phyloP scores from a whole-genome alignment of 495 filamentous ascomycete species.

The Penicillium alfredii region DNA sequence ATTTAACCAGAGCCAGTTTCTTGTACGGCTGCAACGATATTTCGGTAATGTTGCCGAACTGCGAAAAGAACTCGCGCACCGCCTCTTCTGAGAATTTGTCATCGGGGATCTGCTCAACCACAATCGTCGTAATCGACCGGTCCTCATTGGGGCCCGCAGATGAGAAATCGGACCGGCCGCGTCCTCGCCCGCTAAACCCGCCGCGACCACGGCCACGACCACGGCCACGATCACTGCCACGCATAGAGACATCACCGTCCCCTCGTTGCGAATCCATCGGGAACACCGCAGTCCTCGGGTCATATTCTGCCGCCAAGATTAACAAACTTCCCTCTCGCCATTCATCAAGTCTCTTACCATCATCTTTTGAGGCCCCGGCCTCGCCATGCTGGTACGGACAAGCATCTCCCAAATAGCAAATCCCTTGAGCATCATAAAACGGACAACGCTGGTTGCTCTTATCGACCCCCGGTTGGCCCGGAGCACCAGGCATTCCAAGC shows the following conservation, averaged over 20 bases:
- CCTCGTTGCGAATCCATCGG: constrained; percentile 32
- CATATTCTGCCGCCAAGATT: constrained; percentile 60
- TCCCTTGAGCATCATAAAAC: constrained; percentile 86
- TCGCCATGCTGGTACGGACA: constrained; percentile 85
- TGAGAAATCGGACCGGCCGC: constrained; percentile 63
- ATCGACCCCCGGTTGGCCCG: constrained; percentile 25
- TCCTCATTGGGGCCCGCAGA: constrained; percentile 69
- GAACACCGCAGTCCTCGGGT: constrained; percentile 62
- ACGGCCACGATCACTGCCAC: constrained; percentile 36
- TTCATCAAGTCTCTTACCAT: constrained; percentile 49
- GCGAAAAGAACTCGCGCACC: constrained; percentile 75
- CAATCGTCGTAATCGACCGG: constrained; percentile 69
- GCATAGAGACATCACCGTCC: constrained; percentile 17
- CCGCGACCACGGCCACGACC: constrained; percentile 47
- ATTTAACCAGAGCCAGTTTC: constrained; percentile 76
- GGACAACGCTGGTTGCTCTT: constrained; percentile 59
- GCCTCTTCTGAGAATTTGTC: constrained; percentile 71
- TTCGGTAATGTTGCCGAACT: constrained; percentile 72
- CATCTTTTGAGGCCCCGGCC: constrained; percentile 45
- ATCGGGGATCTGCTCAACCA: constrained; percentile 89
- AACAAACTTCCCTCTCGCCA: too few relatives aligned
- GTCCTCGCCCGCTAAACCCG: constrained; percentile 43
- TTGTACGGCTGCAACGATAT: constrained; percentile 73
- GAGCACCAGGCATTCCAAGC: constrained; percentile 31
- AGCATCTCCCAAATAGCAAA: constrained; percentile 67